These are phyloP conservation scores for Cajanus cajan DNA, from an alignment of 306 rosid genomes.

Conservation along the genomic window DNA sequence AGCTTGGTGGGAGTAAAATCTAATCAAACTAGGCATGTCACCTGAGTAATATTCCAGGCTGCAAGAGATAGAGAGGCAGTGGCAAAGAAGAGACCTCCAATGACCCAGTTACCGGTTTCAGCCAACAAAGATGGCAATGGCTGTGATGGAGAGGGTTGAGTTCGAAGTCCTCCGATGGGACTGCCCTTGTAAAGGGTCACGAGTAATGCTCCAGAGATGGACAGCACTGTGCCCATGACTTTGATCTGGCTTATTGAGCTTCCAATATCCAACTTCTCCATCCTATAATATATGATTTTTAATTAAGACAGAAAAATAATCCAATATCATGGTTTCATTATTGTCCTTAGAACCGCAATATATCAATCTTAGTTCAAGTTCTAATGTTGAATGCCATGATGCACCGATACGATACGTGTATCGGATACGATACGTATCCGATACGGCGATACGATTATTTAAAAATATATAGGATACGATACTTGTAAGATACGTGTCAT, in stretches of 20 bases:
- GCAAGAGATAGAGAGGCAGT: conserved; percentile 44
- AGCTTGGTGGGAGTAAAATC: background rate
- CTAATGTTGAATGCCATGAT: background rate
- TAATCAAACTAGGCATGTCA: conserved; percentile 9
- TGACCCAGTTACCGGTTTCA: conserved; percentile 50
- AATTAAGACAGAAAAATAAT: background rate
- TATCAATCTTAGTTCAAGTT: background rate
- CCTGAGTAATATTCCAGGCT: conserved; percentile 58
- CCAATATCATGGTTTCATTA: background rate
- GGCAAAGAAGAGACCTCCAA: conserved; percentile 55
- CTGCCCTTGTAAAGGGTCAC: conserved; percentile 58
- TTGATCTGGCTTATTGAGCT: conserved; percentile 46
- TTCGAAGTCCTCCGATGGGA: conserved; percentile 22
- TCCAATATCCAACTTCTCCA: conserved; percentile 42
- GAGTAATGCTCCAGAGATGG: conserved; percentile 48
- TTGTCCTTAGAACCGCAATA: too few species aligned
- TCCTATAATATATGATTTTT: conserved; percentile 31
- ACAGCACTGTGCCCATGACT: conserved; percentile 39
- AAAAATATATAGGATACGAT: too few species aligned
- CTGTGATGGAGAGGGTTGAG: background rate
- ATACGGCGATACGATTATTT: too few species aligned
- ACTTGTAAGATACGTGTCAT: too few species aligned
- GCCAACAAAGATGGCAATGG: background rate
- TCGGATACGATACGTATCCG: too few species aligned
- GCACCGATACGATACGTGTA: too few species aligned